phyloP scores from a whole-genome alignment of 345 rosid genomes.

The Passiflora organensis region DNA sequence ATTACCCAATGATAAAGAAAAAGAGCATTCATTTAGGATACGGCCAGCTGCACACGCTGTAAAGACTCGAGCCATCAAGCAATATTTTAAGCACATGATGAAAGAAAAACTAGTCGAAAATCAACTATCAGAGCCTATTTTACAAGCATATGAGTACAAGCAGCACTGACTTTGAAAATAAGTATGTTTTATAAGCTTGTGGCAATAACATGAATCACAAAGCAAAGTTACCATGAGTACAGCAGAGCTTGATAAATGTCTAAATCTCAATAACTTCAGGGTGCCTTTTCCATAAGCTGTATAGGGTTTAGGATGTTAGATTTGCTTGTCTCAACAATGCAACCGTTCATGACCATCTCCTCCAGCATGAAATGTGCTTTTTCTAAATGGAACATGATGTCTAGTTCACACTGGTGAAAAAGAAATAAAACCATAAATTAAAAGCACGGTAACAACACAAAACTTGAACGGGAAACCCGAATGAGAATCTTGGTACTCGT shows the following conservation, averaged over 20 bases:
- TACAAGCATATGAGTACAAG: too few species aligned
- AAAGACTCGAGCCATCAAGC: too few species aligned
- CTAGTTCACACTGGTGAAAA: constrained; percentile 73
- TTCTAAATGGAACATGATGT: constrained; percentile 97
- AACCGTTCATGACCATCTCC: constrained; percentile 98
- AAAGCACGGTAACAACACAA: neutral
- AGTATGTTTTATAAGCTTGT: neutral
- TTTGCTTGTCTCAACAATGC: constrained; percentile 91
- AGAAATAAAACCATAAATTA: neutral
- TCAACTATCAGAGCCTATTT: too few species aligned
- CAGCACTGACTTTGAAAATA: neutral
- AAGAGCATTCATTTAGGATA: too few species aligned
- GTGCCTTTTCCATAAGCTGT: constrained; percentile 82
- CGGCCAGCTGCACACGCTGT: too few species aligned
- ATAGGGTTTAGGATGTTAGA: constrained; percentile 68
- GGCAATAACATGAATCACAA: too few species aligned
- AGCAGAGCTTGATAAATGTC: too few species aligned
- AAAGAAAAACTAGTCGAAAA: too few species aligned
- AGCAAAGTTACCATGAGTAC: too few species aligned
- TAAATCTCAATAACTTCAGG: constrained; percentile 30
- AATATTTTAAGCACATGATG: too few species aligned
- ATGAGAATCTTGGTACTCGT: neutral
- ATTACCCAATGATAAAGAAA: too few species aligned
- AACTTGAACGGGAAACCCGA: neutral
- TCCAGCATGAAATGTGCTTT: constrained; percentile 98